These are phyloP conservation scores for Parachlorella kessleri DNA, from an alignment of 139 green algal genomes.

Conservation along the genomic window DNA sequence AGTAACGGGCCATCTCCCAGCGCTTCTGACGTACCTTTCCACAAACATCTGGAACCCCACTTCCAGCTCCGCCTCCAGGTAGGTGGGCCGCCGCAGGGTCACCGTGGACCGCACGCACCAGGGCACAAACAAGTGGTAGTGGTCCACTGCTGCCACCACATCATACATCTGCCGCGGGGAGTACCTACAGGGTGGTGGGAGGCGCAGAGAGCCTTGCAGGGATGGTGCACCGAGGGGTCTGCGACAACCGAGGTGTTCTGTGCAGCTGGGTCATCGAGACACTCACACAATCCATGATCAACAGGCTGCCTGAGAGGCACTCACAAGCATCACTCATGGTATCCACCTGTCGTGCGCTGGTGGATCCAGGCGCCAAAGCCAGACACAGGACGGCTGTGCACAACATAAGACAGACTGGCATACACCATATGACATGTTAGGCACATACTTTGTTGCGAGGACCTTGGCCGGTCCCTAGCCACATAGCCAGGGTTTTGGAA, in stretches of 20 bases:
- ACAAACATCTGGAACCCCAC: conserved; percentile 90
- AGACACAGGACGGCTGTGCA: not conserved
- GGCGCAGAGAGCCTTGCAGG: not conserved
- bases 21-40: conserved; percentile 60
- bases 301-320: not conserved
- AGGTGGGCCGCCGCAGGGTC: conserved; percentile 17
- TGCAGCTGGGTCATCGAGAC: not conserved
- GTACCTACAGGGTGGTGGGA: conserved; percentile 52
- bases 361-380: not conserved
- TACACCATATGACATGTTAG: not conserved
- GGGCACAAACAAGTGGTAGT: conserved; percentile 90
- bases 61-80: conserved; percentile 92
- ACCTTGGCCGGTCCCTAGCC: not conserved
- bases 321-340: not conserved
- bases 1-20: too few species aligned
- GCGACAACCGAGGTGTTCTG: not conserved
- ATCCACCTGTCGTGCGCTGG: not conserved
- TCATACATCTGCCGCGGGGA: conserved; percentile 80
- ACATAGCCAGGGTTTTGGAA: too few species aligned
- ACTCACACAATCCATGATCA: not conserved
- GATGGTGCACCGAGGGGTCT: not conserved
- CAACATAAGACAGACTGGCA: not conserved
- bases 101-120: conserved; percentile 81
- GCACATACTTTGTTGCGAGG: not conserved
- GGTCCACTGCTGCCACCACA: conserved; percentile 83